These are phyloP conservation scores for Leccinum huronense DNA, from an alignment of 1,284 basidiomycete species.

Conservation along the genomic window DNA sequence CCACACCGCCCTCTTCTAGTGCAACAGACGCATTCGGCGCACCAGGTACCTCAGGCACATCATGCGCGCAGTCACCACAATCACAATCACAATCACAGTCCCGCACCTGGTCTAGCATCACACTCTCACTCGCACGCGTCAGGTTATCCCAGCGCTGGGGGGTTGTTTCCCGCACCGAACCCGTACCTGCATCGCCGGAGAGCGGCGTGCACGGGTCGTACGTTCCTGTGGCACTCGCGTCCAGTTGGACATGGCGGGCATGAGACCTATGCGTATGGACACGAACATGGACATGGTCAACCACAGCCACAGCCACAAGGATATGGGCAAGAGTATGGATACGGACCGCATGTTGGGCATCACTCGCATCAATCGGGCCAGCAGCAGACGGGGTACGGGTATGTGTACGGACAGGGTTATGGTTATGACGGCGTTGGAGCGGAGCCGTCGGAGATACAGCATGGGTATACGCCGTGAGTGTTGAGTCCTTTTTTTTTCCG, in stretches of 20 bases:
- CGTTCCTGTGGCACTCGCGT: conserved; percentile 2
- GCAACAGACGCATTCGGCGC: neutral
- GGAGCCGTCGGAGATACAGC: neutral
- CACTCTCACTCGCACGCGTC: neutral
- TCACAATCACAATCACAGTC: neutral
- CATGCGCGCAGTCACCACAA: neutral
- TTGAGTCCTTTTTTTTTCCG: neutral
- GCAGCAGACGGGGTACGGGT: neutral
- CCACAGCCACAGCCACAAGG: neutral
- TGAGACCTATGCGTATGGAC: neutral
- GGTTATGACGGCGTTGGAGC: neutral
- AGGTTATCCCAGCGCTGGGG: conserved; percentile 1
- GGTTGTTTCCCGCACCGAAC: neutral
- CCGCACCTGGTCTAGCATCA: neutral
- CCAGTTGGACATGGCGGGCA: conserved; percentile 9
- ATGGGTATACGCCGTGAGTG: conserved; percentile 22
- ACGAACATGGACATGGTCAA: neutral
- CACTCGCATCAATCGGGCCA: too few species aligned
- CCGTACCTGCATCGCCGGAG: conserved; percentile 1
- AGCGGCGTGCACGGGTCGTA: neutral
- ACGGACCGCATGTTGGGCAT: too few species aligned
- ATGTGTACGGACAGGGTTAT: neutral
- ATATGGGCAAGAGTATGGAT: neutral
- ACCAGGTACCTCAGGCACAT: neutral
- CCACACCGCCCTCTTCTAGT: neutral